These are phyloP conservation scores for Naganishia antarctica DNA, from an alignment of 768 basidiomycete species.

Conservation along the genomic window DNA sequence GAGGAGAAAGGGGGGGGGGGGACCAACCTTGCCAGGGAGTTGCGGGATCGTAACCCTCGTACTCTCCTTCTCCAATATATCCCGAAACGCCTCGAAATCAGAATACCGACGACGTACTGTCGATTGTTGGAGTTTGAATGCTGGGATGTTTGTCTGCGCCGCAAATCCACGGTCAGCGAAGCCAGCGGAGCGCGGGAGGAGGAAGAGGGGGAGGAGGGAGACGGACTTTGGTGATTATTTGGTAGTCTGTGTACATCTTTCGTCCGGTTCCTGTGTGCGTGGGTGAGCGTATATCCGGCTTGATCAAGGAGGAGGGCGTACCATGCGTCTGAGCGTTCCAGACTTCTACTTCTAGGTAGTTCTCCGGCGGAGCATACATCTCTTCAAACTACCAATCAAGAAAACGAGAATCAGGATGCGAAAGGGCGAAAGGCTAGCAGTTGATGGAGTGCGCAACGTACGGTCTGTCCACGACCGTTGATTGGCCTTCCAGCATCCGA, in stretches of 20 bases:
- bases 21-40: conserved; percentile 72
- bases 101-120: conserved; percentile 82
- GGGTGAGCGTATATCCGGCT: neutral
- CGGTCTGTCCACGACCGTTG: conserved; percentile 44
- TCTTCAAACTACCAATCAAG: conserved; percentile 62
- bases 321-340: conserved; percentile 96
- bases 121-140: conserved; percentile 93
- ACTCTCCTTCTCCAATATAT: conserved; percentile 93
- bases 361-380: conserved; percentile 96
- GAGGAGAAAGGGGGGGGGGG: neutral
- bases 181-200: neutral
- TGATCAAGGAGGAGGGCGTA: conserved; percentile 47
- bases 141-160: conserved; percentile 97
- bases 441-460: conserved; percentile 24
- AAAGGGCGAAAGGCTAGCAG: too few relatives aligned
- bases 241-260: conserved; percentile 99
- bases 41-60: conserved; percentile 97
- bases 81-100: conserved; percentile 94
- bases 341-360: conserved; percentile 95
- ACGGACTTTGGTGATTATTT: conserved; percentile 89
- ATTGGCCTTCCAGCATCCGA: conserved; percentile 44
- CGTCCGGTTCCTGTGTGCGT: conserved; percentile 73
- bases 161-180: too few relatives aligned
- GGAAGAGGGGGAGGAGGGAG: neutral
- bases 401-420: too few relatives aligned